Evolutionary conservation across 352 stramenopile species (phyloP), one percentile per base, ranked within the genome.

Genomic region (Phytophthora syringae): DNA sequence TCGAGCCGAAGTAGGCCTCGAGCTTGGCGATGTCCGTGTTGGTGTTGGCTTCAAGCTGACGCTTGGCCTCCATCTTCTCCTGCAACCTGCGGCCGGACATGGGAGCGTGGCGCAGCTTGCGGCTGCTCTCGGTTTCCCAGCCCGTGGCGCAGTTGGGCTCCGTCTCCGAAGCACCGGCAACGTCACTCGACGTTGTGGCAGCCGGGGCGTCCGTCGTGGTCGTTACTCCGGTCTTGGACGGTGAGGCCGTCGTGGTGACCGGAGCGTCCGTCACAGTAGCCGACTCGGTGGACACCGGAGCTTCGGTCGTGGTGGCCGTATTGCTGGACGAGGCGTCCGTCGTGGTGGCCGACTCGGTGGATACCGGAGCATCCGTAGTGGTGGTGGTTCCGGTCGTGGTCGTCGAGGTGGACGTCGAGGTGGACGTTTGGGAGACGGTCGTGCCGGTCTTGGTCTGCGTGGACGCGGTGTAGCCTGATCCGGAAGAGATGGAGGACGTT

Each of bases 11-110:
- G 37, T 64, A 64, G 37, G 56, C 37, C 47, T 64, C 56, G 24
- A 64, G 56, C 27, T 64, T 64, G 47, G 56, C 56, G 13, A 64
- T 45, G 56, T 64, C 56, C 56, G 18, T 64, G 56, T 64, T 64
- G 7, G 24, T 27, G 47, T 64, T 64, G 56, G 56, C 13, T 18
- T 64, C 56, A 9, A 64, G 56, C 2, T 36, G 45, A 2, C 56
- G 56, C 45, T 52, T 64, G n/a, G 18, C 24, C 25, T 62, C 25
- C 3, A 52, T 13, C 21, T 52, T 60, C 28, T 60, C 40, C 54
- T 62, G 42, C n/a, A 69, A 36, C 10, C 32, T 57, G 28, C 60
- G 60, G 44, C 52, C 52, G 5, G 60, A 53, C 60, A 69, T 69
- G 28, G 53, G 52, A 4, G 52, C 10, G 60, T 64, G 52, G 24